phyloP scores from a whole-genome alignment of 495 filamentous ascomycete genomes.

The Penicillium cosmopolitanum region DNA sequence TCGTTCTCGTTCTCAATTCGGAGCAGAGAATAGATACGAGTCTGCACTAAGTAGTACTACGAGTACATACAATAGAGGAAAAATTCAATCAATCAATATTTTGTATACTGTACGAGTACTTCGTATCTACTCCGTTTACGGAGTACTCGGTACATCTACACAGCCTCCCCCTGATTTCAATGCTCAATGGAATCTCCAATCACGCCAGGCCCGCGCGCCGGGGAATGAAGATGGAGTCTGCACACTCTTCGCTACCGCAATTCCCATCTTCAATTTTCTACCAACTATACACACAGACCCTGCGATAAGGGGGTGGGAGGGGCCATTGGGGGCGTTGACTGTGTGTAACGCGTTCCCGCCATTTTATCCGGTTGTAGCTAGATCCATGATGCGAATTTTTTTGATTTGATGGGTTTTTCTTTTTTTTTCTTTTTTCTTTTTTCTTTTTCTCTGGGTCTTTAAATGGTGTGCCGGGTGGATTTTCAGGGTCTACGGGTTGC shows the following conservation, averaged over 20 bases:
- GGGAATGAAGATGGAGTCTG: constrained; percentile 26
- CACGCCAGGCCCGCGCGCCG: constrained; percentile 11
- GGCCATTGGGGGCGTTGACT: constrained; percentile 3
- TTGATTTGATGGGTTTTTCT: background rate
- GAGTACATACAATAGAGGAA: too few relatives aligned
- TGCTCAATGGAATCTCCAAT: constrained; percentile 12
- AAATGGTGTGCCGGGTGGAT: constrained; percentile 8
- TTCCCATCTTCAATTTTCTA: background rate
- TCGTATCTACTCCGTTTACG: background rate
- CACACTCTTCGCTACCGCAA: constrained; percentile 13
- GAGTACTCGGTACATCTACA: constrained; percentile 17
- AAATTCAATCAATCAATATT: too few relatives aligned
- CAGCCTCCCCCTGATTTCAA: constrained; percentile 38
- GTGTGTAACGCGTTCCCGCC: constrained; percentile 11
- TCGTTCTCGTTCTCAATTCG: background rate
- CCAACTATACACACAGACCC: constrained; percentile 23
- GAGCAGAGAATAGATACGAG: too few relatives aligned
- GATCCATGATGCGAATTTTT: background rate
- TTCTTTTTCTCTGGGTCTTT: constrained; percentile 8
- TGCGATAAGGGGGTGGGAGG: constrained; percentile 15
- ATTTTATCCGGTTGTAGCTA: background rate
- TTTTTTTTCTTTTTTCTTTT: background rate
- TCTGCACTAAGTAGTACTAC: too few relatives aligned
- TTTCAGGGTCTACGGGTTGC: constrained; percentile 29
- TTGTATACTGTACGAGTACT: too few relatives aligned